Evolutionary conservation across 2,329 filamentous ascomycete species (phyloP).

Genomic region (Fusarium pseudonygamai): DNA sequence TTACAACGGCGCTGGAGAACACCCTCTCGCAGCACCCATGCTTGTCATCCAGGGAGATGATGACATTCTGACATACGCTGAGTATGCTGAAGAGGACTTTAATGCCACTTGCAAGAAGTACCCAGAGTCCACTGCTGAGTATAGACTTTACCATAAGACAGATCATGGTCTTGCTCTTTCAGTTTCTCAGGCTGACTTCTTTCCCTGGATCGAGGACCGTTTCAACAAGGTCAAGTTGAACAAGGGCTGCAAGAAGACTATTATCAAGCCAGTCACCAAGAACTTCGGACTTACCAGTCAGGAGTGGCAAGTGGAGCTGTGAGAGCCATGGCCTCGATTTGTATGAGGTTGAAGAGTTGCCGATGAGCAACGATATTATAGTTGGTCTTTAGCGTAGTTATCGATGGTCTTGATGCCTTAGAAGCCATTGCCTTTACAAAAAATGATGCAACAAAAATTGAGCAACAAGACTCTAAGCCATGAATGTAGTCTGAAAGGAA

Average conservation of each 20-base stretch:
- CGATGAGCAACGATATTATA: too few relatives aligned
- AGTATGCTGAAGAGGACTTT: constrained; percentile 2
- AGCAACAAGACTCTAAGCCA: too few relatives aligned
- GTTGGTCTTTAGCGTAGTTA: too few relatives aligned
- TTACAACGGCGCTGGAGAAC: constrained; percentile 5
- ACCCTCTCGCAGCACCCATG: constrained; percentile 16
- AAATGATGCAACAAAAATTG: too few relatives aligned
- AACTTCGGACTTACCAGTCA: not conserved
- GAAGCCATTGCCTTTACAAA: too few relatives aligned
- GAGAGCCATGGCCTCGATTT: too few relatives aligned
- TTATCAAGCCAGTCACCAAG: not conserved
- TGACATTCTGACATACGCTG: constrained; percentile 8
- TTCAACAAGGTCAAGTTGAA: not conserved
- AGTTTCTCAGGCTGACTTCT: not conserved
- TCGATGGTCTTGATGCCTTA: too few relatives aligned
- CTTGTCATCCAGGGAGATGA: constrained; percentile 8
- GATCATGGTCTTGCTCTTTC: not conserved
- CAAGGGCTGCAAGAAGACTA: not conserved
- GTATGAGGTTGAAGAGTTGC: too few relatives aligned
- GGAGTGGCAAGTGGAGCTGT: not conserved
- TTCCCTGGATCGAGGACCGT: constrained; percentile 1
- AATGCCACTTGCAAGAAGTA: constrained; percentile 5
- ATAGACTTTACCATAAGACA: not conserved
- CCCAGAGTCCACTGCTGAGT: not conserved
- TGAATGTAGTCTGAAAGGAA: too few relatives aligned